Conservation (phyloP, 2,329 filamentous ascomycete species). For the Graphilbum sp. region DNA sequence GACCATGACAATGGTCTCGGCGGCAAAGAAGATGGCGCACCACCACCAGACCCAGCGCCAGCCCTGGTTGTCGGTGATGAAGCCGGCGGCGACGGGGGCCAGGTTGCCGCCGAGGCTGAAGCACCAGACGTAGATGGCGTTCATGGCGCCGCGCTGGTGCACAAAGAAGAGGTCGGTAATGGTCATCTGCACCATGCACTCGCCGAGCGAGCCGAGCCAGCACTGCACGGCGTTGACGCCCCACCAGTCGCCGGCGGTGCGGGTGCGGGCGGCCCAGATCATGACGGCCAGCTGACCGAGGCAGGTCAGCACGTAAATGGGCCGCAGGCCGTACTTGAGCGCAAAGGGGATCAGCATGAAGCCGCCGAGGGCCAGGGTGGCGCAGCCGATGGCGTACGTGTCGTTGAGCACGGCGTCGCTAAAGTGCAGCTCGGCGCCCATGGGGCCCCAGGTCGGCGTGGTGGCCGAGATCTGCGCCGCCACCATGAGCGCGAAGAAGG, state of each 20-base stretch:
- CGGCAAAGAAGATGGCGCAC: conserved; percentile 13
- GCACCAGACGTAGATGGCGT: conserved; percentile 24
- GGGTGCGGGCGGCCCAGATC: conserved; percentile 20
- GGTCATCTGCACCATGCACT: conserved; percentile 29
- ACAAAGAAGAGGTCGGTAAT: conserved; percentile 40
- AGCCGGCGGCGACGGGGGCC: conserved; percentile 31
- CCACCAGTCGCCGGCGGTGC: conserved; percentile 3
- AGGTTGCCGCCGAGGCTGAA: conserved; percentile 20
- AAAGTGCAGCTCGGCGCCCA: conserved; percentile 18
- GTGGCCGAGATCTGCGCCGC: conserved; percentile 31
- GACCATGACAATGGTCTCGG: conserved; percentile 3
- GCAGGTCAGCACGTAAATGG: conserved; percentile 26
- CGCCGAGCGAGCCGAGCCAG: conserved; percentile 26
- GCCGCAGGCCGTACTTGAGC: conserved; percentile 27
- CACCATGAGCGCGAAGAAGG: conserved; percentile 30
- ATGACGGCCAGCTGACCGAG: conserved; percentile 23
- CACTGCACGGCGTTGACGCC: conserved; percentile 14
- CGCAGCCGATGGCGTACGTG: conserved; percentile 17
- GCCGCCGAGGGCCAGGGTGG: conserved; percentile 26
- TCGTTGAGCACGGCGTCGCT: conserved; percentile 3
- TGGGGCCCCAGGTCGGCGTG: conserved; percentile 19
- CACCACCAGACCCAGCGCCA: conserved; percentile 29
- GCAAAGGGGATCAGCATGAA: conserved; percentile 28
- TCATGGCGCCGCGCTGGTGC: conserved; percentile 37
- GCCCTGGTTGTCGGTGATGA: conserved; percentile 28